These are phyloP conservation scores for Suillus alpinus DNA, from an alignment of 768 basidiomycete genomes.

Conservation along the genomic window DNA sequence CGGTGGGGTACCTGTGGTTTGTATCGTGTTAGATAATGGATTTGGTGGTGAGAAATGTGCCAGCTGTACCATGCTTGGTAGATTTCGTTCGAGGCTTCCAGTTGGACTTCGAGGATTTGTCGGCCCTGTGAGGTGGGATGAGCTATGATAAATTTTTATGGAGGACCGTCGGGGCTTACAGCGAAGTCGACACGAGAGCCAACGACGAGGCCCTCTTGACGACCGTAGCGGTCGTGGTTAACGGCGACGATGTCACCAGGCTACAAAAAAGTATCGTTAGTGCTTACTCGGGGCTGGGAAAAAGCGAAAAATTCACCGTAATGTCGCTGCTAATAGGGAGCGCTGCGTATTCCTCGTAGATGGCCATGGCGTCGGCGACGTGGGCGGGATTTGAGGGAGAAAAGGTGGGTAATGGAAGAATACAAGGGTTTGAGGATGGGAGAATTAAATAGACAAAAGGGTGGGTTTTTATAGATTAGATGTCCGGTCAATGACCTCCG, in stretches of 20 bases:
- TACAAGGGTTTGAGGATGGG: constrained; percentile 26
- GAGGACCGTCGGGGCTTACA: constrained; percentile 38
- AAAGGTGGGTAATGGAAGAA: constrained; percentile 22
- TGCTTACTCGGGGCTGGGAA: not conserved
- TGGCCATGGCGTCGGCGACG: constrained; percentile 35
- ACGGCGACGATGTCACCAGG: constrained; percentile 82
- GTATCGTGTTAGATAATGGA: constrained; percentile 5
- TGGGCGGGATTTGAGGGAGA: constrained; percentile 16
- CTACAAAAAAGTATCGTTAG: constrained; percentile 31
- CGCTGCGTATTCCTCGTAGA: constrained; percentile 32
- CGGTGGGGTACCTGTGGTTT: constrained; percentile 61
- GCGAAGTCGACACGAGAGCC: constrained; percentile 69
- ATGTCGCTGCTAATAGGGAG: constrained; percentile 33
- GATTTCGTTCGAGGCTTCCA: constrained; percentile 58
- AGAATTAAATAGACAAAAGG: constrained; percentile 15
- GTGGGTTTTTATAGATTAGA: constrained; percentile 51
- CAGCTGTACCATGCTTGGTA: constrained; percentile 61
- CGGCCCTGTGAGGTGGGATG: constrained; percentile 53
- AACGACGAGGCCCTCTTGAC: constrained; percentile 77
- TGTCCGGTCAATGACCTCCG: constrained; percentile 25
- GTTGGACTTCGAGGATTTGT: constrained; percentile 78
- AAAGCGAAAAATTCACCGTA: constrained; percentile 20
- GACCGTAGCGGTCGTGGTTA: constrained; percentile 57
- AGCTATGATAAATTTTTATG: not conserved
- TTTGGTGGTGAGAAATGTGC: not conserved